Evolutionary conservation across 2,329 filamentous ascomycete species (phyloP).

Genomic region (Talaromyces sp.): DNA sequence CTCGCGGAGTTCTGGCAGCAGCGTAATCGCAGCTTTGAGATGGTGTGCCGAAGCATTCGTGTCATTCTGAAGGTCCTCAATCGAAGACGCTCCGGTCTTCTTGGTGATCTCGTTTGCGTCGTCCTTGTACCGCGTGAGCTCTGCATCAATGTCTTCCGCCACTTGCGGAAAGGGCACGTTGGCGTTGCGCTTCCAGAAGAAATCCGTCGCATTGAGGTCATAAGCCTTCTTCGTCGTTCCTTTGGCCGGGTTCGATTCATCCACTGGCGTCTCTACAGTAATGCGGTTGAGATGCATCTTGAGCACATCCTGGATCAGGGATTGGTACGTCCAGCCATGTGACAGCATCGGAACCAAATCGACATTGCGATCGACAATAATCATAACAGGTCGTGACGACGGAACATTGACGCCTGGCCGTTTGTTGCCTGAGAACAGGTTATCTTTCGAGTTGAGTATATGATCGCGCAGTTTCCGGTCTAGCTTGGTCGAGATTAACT

Average conservation of each 20-base stretch:
- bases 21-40: conserved; percentile 88
- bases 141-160: conserved; percentile 90
- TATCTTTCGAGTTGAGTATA: conserved; percentile 95
- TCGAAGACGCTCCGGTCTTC: conserved; percentile 85
- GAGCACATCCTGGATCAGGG: conserved; percentile 72
- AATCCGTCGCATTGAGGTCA: conserved; percentile 83
- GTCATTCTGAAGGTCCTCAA: conserved; percentile 90
- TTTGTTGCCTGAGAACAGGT: conserved; percentile 71
- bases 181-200: conserved; percentile 95
- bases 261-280: conserved; percentile 76
- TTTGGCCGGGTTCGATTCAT: conserved; percentile 69
- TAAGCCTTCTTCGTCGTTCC: conserved; percentile 82
- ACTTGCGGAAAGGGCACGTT: conserved; percentile 89
- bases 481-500: conserved; percentile 88
- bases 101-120: conserved; percentile 91
- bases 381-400: conserved; percentile 76
- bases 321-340: conserved; percentile 89
- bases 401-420: conserved; percentile 60
- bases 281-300: conserved; percentile 87
- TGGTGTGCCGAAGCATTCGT: conserved; percentile 86
- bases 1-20: conserved; percentile 85
- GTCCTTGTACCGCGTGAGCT: conserved; percentile 90
- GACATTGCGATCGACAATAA: conserved; percentile 92
- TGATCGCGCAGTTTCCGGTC: conserved; percentile 95
- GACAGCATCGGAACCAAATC: conserved; percentile 98